Evolutionary conservation across 2,329 filamentous ascomycete species (phyloP).

Genomic region (Verticillium alfalfae): DNA sequence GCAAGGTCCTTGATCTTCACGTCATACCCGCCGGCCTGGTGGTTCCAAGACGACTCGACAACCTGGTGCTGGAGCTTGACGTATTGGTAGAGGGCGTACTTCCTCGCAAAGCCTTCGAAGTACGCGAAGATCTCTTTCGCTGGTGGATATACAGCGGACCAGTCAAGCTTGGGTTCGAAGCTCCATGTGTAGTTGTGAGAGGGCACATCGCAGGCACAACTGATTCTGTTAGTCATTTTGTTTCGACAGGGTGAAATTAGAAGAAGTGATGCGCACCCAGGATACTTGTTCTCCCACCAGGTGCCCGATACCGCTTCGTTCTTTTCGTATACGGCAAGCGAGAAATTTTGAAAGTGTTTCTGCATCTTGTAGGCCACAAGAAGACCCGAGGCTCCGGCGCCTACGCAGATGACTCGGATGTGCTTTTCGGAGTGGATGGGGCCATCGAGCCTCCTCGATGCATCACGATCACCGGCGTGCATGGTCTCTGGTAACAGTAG

Average conservation of each 20-base stretch:
- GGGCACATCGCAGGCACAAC: slow-evolving; percentile 43
- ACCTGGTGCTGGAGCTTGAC: slow-evolving; percentile 17
- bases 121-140: slow-evolving; percentile 38
- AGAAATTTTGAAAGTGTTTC: slow-evolving; percentile 34
- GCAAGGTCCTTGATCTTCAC: slow-evolving; percentile 24
- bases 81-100: slow-evolving; percentile 29
- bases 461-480: slow-evolving; percentile 1
- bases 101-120: slow-evolving; percentile 34
- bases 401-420: slow-evolving; percentile 30
- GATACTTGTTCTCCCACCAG: slow-evolving; percentile 45
- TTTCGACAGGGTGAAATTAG: background rate
- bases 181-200: slow-evolving; percentile 46
- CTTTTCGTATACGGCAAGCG: slow-evolving; percentile 41
- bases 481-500: background rate
- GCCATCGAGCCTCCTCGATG: background rate
- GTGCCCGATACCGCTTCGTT: slow-evolving; percentile 49
- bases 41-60: slow-evolving; percentile 26
- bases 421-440: slow-evolving; percentile 8
- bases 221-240: slow-evolving; percentile 1
- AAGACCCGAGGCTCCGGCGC: slow-evolving; percentile 42
- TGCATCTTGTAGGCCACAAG: slow-evolving; percentile 42
- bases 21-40: slow-evolving; percentile 24
- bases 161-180: slow-evolving; percentile 50
- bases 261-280: slow-evolving; percentile 20
- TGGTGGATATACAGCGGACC: slow-evolving; percentile 42